Evolutionary conservation across 495 filamentous ascomycete species (phyloP).

Genomic region (Lasiosphaeriaceae sp.): DNA sequence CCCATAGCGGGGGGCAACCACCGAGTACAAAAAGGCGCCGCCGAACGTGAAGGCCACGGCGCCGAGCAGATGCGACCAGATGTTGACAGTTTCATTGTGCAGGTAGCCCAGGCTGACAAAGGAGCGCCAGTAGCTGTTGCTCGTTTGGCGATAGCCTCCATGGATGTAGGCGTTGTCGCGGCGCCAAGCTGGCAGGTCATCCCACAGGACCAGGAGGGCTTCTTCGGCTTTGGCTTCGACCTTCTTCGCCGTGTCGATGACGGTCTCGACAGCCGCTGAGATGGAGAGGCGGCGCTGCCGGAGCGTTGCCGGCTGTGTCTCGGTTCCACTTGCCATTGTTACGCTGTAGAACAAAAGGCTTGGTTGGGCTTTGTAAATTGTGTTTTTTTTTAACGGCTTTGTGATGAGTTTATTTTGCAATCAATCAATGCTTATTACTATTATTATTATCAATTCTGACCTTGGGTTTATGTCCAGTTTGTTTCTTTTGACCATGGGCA

Average conservation of each 20-base stretch:
- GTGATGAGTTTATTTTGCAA: no score
- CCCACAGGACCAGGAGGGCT: constrained; percentile 34
- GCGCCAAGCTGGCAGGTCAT: constrained; percentile 43
- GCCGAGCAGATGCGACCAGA: constrained; percentile 81
- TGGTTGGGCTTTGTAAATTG: not conserved
- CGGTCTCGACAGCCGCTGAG: constrained; percentile 25
- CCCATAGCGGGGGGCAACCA: constrained; percentile 62
- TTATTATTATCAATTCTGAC: no score
- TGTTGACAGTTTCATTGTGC: constrained; percentile 93
- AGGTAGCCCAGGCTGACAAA: constrained; percentile 33
- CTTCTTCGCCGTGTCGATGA: constrained; percentile 23
- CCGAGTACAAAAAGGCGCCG: constrained; percentile 26
- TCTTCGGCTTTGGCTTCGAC: constrained; percentile 26
- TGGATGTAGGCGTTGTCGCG: constrained; percentile 45
- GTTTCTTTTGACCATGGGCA: no score
- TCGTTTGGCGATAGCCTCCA: constrained; percentile 37
- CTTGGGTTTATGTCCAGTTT: no score
- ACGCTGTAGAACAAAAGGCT: not conserved
- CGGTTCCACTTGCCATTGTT: not conserved
- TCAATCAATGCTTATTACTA: no score
- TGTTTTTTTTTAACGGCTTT: no score
- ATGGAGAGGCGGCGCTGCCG: constrained; percentile 18
- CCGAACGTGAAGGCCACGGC: constrained; percentile 45
- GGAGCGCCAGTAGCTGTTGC: constrained; percentile 35
- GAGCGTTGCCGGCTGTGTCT: not conserved